phyloP scores from a whole-genome alignment of 805 yeast genomes.

The Saturnispora quitensis region DNA sequence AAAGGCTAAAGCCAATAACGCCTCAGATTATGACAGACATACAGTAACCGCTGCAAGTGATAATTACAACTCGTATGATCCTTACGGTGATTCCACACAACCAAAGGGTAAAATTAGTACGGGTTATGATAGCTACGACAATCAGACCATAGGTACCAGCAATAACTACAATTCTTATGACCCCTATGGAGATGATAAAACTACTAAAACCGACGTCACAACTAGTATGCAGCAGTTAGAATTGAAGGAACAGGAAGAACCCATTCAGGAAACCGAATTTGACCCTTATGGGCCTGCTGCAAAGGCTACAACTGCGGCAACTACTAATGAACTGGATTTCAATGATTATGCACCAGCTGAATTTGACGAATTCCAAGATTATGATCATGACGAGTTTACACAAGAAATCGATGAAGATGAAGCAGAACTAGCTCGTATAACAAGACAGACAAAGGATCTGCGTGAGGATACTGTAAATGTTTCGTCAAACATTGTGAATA shows the following conservation, averaged over 20 bases:
- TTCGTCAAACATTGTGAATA: conserved; percentile 70
- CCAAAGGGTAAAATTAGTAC: not conserved
- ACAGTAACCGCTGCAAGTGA: not conserved
- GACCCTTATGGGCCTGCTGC: conserved; percentile 23
- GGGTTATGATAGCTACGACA: not conserved
- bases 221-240: conserved; percentile 8
- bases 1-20: not conserved
- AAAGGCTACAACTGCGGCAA: conserved; percentile 9
- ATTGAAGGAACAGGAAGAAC: conserved; percentile 8
- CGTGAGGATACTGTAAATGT: conserved; percentile 73
- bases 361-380: conserved; percentile 9
- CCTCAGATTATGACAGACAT: not conserved
- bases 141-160: not conserved
- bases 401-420: conserved; percentile 76
- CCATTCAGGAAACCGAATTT: conserved; percentile 9
- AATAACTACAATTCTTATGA: conserved; percentile 8
- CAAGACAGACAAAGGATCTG: conserved; percentile 58
- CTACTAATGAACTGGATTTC: conserved; percentile 14
- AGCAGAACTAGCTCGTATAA: conserved; percentile 74
- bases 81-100: conserved; percentile 3
- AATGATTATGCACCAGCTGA: conserved; percentile 21
- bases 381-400: conserved; percentile 23
- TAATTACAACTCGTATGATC: not conserved
- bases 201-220: conserved; percentile 1
- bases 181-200: conserved; percentile 16